These are phyloP conservation scores for Leccinellum rugosiceps DNA, from an alignment of 768 basidiomycete species.

Conservation along the genomic window DNA sequence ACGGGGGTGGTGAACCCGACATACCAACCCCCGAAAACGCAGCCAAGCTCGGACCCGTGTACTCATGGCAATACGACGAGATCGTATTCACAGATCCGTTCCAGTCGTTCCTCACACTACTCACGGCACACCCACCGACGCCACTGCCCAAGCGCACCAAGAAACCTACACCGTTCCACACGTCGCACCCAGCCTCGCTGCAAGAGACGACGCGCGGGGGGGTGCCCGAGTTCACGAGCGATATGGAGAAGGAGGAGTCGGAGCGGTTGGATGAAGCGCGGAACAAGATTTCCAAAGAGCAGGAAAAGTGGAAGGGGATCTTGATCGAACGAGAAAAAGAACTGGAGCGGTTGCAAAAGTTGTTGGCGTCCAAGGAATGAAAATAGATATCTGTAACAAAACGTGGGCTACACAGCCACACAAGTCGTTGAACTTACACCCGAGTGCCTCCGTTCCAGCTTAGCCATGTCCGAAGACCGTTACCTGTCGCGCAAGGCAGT, in stretches of 20 bases:
- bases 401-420: neutral
- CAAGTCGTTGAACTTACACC: neutral
- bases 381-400: too few relatives aligned
- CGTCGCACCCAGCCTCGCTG: conserved; percentile 54
- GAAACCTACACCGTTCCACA: conserved; percentile 70
- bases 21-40: conserved; percentile 67
- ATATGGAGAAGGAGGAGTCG: conserved; percentile 86
- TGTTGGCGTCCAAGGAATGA: conserved; percentile 21
- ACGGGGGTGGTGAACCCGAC: conserved; percentile 45
- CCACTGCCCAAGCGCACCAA: conserved; percentile 60
- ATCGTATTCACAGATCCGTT: conserved; percentile 95
- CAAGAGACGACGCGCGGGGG: conserved; percentile 62
- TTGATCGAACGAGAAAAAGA: conserved; percentile 85
- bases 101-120: conserved; percentile 76
- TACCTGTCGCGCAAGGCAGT: conserved; percentile 35
- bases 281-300: conserved; percentile 67
- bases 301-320: conserved; percentile 63
- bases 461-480: conserved; percentile 31
- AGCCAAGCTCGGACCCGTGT: conserved; percentile 71
- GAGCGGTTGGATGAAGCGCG: conserved; percentile 76
- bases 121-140: conserved; percentile 81
- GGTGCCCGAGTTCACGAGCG: conserved; percentile 77
- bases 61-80: conserved; percentile 99
- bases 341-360: conserved; percentile 62
- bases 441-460: neutral